phyloP scores from a whole-genome alignment of 2,329 filamentous ascomycete species.

The Penicillium sp. region DNA sequence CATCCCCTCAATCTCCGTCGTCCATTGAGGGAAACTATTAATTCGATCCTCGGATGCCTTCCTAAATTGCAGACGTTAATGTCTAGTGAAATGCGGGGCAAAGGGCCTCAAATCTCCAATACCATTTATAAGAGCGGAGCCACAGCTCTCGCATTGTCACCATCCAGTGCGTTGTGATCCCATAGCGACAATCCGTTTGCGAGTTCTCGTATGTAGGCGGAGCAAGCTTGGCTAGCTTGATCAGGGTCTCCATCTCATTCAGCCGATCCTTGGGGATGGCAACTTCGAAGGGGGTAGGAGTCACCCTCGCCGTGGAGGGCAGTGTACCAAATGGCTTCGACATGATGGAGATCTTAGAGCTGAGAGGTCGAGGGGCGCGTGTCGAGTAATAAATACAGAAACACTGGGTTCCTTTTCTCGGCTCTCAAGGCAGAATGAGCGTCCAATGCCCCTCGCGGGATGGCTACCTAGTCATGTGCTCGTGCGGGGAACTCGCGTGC shows the following conservation, averaged over 20 bases:
- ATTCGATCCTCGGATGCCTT: constrained; percentile 41
- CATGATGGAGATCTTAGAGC: constrained; percentile 14
- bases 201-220: constrained; percentile 51
- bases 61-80: constrained; percentile 13
- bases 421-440: not conserved
- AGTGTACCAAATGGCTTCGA: constrained; percentile 28
- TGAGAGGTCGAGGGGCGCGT: not conserved
- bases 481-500: not conserved
- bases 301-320: constrained; percentile 36
- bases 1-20: constrained; percentile 41
- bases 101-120: constrained; percentile 7
- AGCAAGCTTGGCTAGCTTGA: constrained; percentile 50
- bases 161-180: constrained; percentile 51
- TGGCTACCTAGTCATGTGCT: not conserved
- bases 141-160: constrained; percentile 42
- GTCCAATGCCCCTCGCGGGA: not conserved
- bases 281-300: constrained; percentile 44
- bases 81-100: not conserved
- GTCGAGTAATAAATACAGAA: not conserved
- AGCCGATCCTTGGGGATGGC: constrained; percentile 46
- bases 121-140: constrained; percentile 51
- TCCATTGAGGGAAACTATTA: constrained; percentile 54
- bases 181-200: constrained; percentile 43
- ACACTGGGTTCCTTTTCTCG: not conserved
- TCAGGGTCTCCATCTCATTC: constrained; percentile 46